Evolutionary conservation across 495 filamentous ascomycete species (phyloP).

Genomic region (Bombardia bombarda): DNA sequence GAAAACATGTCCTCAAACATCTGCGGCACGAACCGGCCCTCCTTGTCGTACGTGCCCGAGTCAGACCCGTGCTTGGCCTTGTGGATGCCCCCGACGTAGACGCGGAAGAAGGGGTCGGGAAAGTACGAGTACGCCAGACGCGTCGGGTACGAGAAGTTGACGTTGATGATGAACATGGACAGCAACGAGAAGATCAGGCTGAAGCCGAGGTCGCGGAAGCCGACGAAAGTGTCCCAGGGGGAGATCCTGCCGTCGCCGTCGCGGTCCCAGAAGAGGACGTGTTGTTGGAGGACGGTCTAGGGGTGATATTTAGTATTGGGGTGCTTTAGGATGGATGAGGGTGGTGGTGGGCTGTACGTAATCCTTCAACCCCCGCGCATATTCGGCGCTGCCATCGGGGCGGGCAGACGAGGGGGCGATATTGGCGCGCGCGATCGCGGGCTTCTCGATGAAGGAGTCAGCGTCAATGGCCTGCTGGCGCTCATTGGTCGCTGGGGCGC

Average conservation of each 20-base stretch:
- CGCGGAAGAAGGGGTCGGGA: slow-evolving; percentile 35
- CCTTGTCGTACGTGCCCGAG: slow-evolving; percentile 41
- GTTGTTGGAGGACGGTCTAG: slow-evolving; percentile 45
- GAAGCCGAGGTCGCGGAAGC: slow-evolving; percentile 47
- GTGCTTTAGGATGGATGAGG: not conserved
- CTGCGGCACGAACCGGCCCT: slow-evolving; percentile 48
- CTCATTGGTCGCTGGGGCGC: slow-evolving; percentile 1
- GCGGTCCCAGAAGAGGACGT: slow-evolving; percentile 44
- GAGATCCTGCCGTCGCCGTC: slow-evolving; percentile 41
- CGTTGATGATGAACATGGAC: slow-evolving; percentile 39
- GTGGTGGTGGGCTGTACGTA: not conserved
- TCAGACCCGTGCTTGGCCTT: slow-evolving; percentile 53
- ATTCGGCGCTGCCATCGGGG: slow-evolving; percentile 25
- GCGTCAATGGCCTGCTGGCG: slow-evolving; percentile 9
- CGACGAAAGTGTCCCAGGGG: slow-evolving; percentile 44
- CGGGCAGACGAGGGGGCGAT: slow-evolving; percentile 21
- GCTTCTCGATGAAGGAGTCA: slow-evolving; percentile 8
- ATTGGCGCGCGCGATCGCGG: slow-evolving; percentile 27
- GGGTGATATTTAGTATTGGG: too few relatives aligned
- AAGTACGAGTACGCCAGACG: slow-evolving; percentile 32
- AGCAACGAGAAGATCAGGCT: slow-evolving; percentile 36
- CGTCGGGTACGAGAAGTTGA: slow-evolving; percentile 45
- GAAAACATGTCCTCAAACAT: slow-evolving; percentile 51
- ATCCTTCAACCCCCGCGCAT: slow-evolving; percentile 1
- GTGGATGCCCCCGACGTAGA: slow-evolving; percentile 42